phyloP scores from a whole-genome alignment of 495 filamentous ascomycete species.

The Choiromyces venosus region DNA sequence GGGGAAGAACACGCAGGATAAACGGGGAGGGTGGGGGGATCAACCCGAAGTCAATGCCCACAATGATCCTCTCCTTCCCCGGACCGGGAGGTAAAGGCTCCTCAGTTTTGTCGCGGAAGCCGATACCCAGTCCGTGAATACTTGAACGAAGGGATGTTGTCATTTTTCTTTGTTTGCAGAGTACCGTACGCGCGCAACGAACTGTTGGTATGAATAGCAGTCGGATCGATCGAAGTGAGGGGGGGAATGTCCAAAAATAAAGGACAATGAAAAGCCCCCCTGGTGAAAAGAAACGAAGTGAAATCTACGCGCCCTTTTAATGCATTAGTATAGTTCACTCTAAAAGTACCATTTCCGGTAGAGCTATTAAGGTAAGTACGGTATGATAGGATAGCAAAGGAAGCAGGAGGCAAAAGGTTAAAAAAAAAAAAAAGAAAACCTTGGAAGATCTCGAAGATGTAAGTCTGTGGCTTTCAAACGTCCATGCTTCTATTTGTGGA shows the following conservation, averaged over 20 bases:
- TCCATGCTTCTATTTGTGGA: slow-evolving; percentile 1
- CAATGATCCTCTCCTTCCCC: slow-evolving; percentile 36
- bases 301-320: neutral
- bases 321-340: neutral
- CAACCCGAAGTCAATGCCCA: slow-evolving; percentile 43
- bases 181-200: neutral
- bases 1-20: neutral
- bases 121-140: slow-evolving; percentile 26
- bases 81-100: slow-evolving; percentile 5
- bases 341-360: neutral
- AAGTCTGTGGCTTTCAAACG: neutral
- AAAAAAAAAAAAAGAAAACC: neutral
- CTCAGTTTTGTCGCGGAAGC: slow-evolving; percentile 7
- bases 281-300: neutral
- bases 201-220: neutral
- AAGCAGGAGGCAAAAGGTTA: neutral
- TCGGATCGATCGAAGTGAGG: neutral
- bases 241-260: neutral
- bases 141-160: slow-evolving; percentile 32
- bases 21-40: neutral
- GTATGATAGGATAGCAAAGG: neutral
- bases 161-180: slow-evolving; percentile 15
- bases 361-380: neutral
- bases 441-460: neutral
- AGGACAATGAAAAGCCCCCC: neutral